Conservation (phyloP, 208 protist genomes). For the Novymonas esmeraldas region DNA sequence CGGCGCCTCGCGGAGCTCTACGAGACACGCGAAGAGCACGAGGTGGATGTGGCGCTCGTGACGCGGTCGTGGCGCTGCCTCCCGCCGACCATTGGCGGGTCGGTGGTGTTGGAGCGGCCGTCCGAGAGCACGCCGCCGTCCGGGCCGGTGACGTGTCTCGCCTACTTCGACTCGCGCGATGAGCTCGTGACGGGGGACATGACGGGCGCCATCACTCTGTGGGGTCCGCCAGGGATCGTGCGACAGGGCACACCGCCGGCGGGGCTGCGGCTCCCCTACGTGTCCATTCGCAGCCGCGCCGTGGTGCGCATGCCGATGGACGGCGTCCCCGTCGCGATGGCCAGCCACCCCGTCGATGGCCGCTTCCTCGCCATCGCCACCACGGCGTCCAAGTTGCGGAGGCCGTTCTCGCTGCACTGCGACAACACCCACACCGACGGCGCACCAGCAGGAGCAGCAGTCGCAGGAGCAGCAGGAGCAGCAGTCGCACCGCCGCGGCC, state of each 20-base stretch:
- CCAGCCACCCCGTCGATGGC: conserved; percentile 46
- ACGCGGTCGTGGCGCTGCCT: conserved; percentile 41
- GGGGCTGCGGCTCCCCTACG: conserved; percentile 15
- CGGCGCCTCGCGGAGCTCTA: conserved; percentile 50
- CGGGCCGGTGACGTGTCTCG: conserved; percentile 53
- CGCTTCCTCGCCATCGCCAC: conserved; percentile 64
- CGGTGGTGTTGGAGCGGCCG: conserved; percentile 16
- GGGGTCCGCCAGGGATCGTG: conserved; percentile 51
- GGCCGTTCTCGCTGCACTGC: conserved; percentile 29
- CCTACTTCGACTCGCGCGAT: conserved; percentile 72
- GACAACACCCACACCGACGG: conserved; percentile 4
- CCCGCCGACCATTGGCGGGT: conserved; percentile 7
- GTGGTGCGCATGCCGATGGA: conserved; percentile 47
- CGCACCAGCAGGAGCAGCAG: background rate
- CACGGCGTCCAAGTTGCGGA: conserved; percentile 43
- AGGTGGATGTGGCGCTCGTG: conserved; percentile 71
- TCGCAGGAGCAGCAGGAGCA: background rate
- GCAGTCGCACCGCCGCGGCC: too few species aligned
- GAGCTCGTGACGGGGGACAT: conserved; percentile 72
- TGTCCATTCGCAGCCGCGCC: conserved; percentile 11
- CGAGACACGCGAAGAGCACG: conserved; percentile 45
- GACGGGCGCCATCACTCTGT: conserved; percentile 68
- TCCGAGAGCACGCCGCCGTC: background rate
- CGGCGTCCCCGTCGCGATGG: conserved; percentile 64
- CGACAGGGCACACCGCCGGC: conserved; percentile 26